Percentiles rank a stretch among this genome's conserved stretches.
These are phyloP conservation scores for Cladosporium sphaerospermum DNA, from an alignment of 2,329 filamentous ascomycete genomes.

Conservation along the genomic window DNA sequence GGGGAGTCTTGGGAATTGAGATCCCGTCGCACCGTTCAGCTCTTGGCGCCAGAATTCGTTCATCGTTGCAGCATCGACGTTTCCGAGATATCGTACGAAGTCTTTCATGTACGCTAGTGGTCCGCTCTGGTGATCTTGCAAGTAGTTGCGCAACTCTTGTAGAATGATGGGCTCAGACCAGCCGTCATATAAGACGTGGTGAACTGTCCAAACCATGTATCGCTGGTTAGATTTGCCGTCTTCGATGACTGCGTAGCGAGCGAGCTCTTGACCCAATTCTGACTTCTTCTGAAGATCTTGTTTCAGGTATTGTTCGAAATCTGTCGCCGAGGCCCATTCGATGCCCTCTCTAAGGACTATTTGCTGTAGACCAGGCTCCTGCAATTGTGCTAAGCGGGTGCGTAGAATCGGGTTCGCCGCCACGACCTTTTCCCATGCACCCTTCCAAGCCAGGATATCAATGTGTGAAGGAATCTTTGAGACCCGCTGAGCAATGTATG, in stretches of 20 bases:
- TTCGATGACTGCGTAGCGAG: slow-evolving; percentile 6
- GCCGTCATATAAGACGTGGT: slow-evolving; percentile 38
- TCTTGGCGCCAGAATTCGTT: slow-evolving; percentile 31
- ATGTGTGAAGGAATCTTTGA: slow-evolving; percentile 18
- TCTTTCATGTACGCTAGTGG: slow-evolving; percentile 17
- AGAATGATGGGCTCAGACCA: slow-evolving; percentile 32
- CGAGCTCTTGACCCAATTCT: slow-evolving; percentile 3
- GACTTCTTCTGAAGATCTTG: slow-evolving; percentile 5
- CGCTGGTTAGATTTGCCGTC: slow-evolving; percentile 2
- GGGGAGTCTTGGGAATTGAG: slow-evolving; percentile 30
- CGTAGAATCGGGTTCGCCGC: slow-evolving; percentile 33
- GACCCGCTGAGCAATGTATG: slow-evolving; percentile 9
- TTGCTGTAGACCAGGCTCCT: slow-evolving; percentile 34
- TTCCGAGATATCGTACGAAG: slow-evolving; percentile 31
- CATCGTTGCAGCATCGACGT: slow-evolving; percentile 19
- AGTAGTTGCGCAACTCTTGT: slow-evolving; percentile 4
- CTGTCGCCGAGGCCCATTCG: not conserved
- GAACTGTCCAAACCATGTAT: slow-evolving; percentile 30
- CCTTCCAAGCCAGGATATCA: slow-evolving; percentile 27
- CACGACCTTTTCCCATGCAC: slow-evolving; percentile 33
- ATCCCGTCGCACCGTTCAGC: slow-evolving; percentile 26
- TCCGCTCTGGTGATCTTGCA: not conserved
- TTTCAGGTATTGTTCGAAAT: not conserved
- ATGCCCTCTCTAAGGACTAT: slow-evolving; percentile 22
- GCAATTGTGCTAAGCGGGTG: slow-evolving; percentile 34